phyloP scores from a whole-genome alignment of 192 early-diverging fungal genomes.

The Entomortierella chlamydospora region DNA sequence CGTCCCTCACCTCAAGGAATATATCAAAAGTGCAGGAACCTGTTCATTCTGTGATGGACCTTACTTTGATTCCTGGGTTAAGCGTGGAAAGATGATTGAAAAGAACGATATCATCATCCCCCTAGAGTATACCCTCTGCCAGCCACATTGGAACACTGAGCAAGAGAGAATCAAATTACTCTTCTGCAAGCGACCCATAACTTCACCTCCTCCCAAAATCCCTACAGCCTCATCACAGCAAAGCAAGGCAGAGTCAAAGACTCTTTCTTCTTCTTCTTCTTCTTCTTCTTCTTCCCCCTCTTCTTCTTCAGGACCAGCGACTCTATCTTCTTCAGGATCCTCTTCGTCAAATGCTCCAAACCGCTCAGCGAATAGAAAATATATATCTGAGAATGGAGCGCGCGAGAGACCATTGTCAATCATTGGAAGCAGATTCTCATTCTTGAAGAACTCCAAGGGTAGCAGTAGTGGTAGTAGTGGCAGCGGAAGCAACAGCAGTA shows the following conservation, averaged over 20 bases:
- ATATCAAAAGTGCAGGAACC: conserved; percentile 65
- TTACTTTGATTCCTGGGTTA: conserved; percentile 73
- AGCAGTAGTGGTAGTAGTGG: not conserved
- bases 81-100: conserved; percentile 72
- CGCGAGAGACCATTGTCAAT: conserved; percentile 10
- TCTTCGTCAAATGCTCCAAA: not conserved
- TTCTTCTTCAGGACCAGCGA: not conserved
- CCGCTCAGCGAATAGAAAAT: conserved; percentile 4
- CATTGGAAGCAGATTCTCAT: conserved; percentile 24
- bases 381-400: not conserved
- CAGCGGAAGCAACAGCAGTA: not conserved
- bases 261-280: too few relatives aligned
- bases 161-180: conserved; percentile 70
- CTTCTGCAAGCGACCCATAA: conserved; percentile 72
- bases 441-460: not conserved
- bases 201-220: conserved; percentile 58
- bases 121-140: conserved; percentile 79
- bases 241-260: not conserved
- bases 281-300: too few relatives aligned
- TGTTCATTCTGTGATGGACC: conserved; percentile 88
- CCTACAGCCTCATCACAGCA: not conserved
- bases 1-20: conserved; percentile 69
- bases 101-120: conserved; percentile 66
- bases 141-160: conserved; percentile 82
- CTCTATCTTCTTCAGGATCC: not conserved